Evolutionary conservation across 2,329 filamentous ascomycete genomes (phyloP).

Genomic region (Celoporthe dispersa): DNA sequence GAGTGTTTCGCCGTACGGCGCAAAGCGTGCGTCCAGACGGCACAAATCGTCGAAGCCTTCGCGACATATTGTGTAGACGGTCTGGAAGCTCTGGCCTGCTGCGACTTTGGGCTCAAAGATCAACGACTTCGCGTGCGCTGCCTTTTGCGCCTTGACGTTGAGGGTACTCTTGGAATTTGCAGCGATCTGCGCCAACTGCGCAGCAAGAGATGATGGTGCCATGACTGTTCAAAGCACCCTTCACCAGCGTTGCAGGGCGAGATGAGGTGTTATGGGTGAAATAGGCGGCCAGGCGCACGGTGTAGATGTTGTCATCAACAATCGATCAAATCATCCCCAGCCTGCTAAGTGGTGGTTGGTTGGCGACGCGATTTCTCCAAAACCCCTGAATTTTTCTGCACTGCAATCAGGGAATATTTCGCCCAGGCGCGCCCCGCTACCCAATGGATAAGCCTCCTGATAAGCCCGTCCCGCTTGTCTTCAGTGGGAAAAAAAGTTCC

Average conservation of each 20-base stretch:
- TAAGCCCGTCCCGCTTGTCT: constrained; percentile 13
- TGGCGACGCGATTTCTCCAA: constrained; percentile 12
- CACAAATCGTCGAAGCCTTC: constrained; percentile 94
- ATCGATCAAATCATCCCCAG: background rate
- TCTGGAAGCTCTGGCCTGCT: constrained; percentile 86
- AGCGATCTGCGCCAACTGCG: constrained; percentile 92
- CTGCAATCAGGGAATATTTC: background rate
- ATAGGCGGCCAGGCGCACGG: background rate
- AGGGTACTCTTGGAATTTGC: constrained; percentile 87
- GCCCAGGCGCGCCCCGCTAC: background rate
- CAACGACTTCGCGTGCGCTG: constrained; percentile 89
- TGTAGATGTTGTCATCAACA: constrained; percentile 7
- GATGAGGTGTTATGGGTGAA: background rate
- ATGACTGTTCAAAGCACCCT: constrained; percentile 16
- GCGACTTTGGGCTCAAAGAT: constrained; percentile 89
- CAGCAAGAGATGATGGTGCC: constrained; percentile 70
- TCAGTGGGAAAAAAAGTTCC: constrained; percentile 23
- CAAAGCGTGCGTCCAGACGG: constrained; percentile 79
- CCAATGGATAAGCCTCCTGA: constrained; percentile 15
- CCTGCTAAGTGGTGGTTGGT: background rate
- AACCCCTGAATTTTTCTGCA: constrained; percentile 24
- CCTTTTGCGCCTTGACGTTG: constrained; percentile 90
- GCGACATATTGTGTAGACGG: constrained; percentile 81
- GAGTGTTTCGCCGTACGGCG: constrained; percentile 73
- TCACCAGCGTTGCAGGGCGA: constrained; percentile 18